A percentile compares a stretch with the other conserved stretches of the same genome.
Evolutionary conservation across 495 filamentous ascomycete species (phyloP).

Genomic region (Penicillium cinerascens): DNA sequence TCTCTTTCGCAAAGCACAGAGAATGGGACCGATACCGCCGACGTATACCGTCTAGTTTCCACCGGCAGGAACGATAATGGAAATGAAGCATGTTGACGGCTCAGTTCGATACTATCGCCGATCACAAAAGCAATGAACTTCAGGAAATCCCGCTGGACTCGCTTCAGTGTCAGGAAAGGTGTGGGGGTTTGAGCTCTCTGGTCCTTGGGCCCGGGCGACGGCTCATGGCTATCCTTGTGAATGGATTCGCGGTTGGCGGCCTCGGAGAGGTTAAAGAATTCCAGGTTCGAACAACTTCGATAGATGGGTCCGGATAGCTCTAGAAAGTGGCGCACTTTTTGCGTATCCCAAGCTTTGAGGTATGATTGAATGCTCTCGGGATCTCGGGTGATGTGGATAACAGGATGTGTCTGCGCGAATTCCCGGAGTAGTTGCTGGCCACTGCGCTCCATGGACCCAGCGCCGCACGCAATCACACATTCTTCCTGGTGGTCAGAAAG

Average conservation of each 20-base stretch:
- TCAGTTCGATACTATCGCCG: conserved; percentile 47
- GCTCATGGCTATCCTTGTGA: conserved; percentile 30
- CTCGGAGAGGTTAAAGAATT: conserved; percentile 69
- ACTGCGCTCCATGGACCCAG: conserved; percentile 49
- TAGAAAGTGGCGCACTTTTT: conserved; percentile 52
- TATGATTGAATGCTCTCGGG: conserved; percentile 59
- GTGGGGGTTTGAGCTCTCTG: conserved; percentile 40
- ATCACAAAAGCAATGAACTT: conserved; percentile 63
- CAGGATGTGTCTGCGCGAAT: conserved; percentile 57
- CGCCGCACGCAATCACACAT: conserved; percentile 70
- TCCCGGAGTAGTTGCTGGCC: conserved; percentile 41
- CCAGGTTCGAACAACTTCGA: conserved; percentile 65
- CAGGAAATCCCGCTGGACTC: conserved; percentile 67
- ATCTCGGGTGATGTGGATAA: conserved; percentile 70
- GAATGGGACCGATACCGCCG: conserved; percentile 58
- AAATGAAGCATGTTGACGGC: conserved; percentile 61
- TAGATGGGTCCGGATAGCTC: conserved; percentile 52
- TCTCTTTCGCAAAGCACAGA: conserved; percentile 54
- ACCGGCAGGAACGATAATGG: conserved; percentile 63
- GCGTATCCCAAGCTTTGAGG: conserved; percentile 54
- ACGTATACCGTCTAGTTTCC: conserved; percentile 59
- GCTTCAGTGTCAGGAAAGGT: conserved; percentile 62
- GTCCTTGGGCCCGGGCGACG: conserved; percentile 31
- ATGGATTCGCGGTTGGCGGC: conserved; percentile 15
- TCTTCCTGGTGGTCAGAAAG: conserved; percentile 56